Base-by-base conservation (phyloP, 2,329 filamentous ascomycete species). In the Drechslerella coelobrocha region DNA sequence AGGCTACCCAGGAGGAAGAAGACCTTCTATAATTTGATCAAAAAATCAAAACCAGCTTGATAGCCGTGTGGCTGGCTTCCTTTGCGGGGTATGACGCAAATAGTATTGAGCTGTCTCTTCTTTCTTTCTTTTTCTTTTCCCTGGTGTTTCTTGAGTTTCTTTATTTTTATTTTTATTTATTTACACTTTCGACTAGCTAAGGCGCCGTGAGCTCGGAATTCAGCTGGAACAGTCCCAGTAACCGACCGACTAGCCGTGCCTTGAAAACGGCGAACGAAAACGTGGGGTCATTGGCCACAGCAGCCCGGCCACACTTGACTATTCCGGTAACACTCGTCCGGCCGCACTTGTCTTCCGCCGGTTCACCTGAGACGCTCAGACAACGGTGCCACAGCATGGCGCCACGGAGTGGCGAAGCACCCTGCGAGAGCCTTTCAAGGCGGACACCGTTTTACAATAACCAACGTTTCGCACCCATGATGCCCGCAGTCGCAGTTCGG, bases 341-440 rank as follows among this genome's bases (percentile, higher is more conserved):
- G 41, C 17, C 41, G 4, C n/a, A 45, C 4, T 4, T 6, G 34
- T 39, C 34, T 14, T 39, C 12, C 7, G 12, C 17, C 34, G 12
- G 34, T 14, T n/a, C 34, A 14, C 34, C 34, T 66, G 61, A 50
- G 55, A 29, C 61, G 23, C 47, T 29, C 34, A 21, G 17, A 10
- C 34, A 23, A 27, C 37, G 39, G 19, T 62, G 65, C 34, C 57
- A 62, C 57, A 48, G 34, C 2, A 24, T 60, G 52, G 53, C 66
- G 59, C 66, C 66, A 71, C 59, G 59, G 59, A 39, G 66, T 60
- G 66, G 66, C 66, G 66, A 53, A 71, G 66, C 57, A 50, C 26
- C n/a, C 34, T 63, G 66, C 66, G 48, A 50, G 59, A 54, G 66
- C 66, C 66, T 71, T 62, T 53, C 66, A 63, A 71, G 66, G 66